phyloP scores from a whole-genome alignment of 1,139 yeast species.

The Pichia sp. region DNA sequence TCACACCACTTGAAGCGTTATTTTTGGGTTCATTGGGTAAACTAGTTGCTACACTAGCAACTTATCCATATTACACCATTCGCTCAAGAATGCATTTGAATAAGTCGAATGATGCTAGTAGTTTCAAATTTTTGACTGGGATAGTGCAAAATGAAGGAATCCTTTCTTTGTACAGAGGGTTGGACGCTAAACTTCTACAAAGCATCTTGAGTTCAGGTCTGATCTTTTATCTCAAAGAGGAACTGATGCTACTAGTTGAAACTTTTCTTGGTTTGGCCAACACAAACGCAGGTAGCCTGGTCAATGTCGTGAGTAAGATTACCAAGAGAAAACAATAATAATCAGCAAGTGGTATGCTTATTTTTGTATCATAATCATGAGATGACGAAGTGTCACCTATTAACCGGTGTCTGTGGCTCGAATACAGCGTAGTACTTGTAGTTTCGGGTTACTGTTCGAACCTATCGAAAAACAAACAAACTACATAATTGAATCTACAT shows the following conservation, averaged over 20 bases:
- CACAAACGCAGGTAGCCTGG: no score
- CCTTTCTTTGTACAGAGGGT: slow-evolving; percentile 73
- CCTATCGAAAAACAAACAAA: no score
- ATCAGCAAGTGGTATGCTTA: slow-evolving; percentile 26
- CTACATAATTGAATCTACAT: no score
- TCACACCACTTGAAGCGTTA: slow-evolving; percentile 66
- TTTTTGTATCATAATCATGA: no score
- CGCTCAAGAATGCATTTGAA: slow-evolving; percentile 78
- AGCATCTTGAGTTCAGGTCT: slow-evolving; percentile 86
- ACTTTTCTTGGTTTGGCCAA: not conserved
- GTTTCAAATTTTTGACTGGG: slow-evolving; percentile 35
- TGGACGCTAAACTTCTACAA: slow-evolving; percentile 71
- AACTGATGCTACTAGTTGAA: slow-evolving; percentile 47
- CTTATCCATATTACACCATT: slow-evolving; percentile 87
- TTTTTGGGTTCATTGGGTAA: slow-evolving; percentile 86
- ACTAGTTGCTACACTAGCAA: slow-evolving; percentile 73
- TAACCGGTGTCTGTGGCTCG: no score
- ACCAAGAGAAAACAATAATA: not conserved
- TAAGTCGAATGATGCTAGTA: slow-evolving; percentile 25
- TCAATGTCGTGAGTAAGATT: no score
- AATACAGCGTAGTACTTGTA: no score
- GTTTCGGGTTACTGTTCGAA: no score
- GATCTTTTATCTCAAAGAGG: slow-evolving; percentile 85
- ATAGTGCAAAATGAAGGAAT: slow-evolving; percentile 65
- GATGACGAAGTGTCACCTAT: no score